Base-by-base conservation (phyloP, 1,284 basidiomycete genomes). In the Naganishia albida region DNA sequence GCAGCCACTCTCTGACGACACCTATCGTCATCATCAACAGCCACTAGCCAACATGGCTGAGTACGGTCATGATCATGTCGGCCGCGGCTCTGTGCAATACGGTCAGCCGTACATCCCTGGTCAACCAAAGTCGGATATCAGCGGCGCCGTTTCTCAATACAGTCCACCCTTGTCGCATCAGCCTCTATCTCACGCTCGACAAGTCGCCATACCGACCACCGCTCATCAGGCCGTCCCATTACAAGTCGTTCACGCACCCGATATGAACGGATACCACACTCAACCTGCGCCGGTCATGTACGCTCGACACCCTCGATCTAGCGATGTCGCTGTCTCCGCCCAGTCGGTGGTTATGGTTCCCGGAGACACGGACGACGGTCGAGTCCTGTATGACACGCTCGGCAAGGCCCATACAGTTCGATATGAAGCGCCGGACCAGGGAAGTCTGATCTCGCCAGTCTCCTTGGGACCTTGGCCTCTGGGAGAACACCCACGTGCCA, bases 111-210 rank as follows among this genome's bases (percentile, higher is more conserved):
- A 18, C n/a, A 18, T 53, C 13, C 7, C 46, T 18, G 16, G 42
- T 16, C 49, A 25, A 53, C 30, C 51, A 15, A 53, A 18, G 30
- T 7, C 28, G 4, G 18, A 13, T n/a, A 12, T 10, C 51, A 34
- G 18, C 51, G 20, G 20, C 23, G 7, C 51, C 10, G 10, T 20
- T 3, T 53, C 51, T 16, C 46, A 46, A 7, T 12, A 34, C n/a
- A 60, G 46, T 23, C 56, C 56, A 23, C 56, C 49, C 3, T 26
- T 60, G 56, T 49, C 56, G 25, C 28, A 38, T 39, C 56, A 40
- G 23, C 56, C 56, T 8, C 38, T 60, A 46, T 60, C 56, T 15
- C 56, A 60, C 26, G 30, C 46, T 25, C 56, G 56, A n/a, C 26
- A 12, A 25, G 10, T 25, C 15, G 16, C 51, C 34, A 38, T 28